Evolutionary conservation across 495 filamentous ascomycete genomes (phyloP), one percentile per base, ranked within the genome.

Genomic region (Hapsidospora chrysogenum): DNA sequence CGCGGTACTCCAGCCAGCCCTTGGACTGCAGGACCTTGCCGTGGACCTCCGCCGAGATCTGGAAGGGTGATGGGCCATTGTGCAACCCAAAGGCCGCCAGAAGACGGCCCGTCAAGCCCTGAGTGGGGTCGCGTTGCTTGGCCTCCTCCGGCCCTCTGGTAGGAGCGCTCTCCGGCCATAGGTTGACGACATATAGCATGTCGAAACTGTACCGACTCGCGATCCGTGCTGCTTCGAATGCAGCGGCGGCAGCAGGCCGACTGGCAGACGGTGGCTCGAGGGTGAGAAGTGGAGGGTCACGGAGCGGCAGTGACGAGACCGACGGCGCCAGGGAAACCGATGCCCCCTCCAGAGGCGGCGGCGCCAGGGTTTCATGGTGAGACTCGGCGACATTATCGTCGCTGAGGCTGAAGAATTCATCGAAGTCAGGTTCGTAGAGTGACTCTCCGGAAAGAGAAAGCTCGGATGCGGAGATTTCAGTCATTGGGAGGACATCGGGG

Each of bases 351-450:
- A 19, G 29, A 20, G n/a, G 19, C 28, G 1, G 31, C 7, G 6
- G 15, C 18, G 0, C n/a, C n/a, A 46, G 39, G 6, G 41, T 43
- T 10, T 51, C 22, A 1, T 41, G 44, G 0, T 50, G 44, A 17
- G 38, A 48, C 30, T 64, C 63, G 13, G 60, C 57, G 17, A 66
- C 56, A 28, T 64, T 60, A 17, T 64, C 61, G 35, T 66, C 63
- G 40, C 50, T 53, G 2, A 66, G 50, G 3, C 50, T 41, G 30
- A 58, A 48, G 33, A 66, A 66, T 7, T 66, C 63, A 6, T 50
- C 49, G 19, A 66, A 41, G 15, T 47, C 55, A n/a, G 63, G 63
- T 26, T 64, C 61, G 21, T n/a, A n/a, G n/a, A n/a, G n/a, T n/a
- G n/a, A n/a, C n/a, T n/a, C n/a, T n/a, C n/a, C n/a, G n/a, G n/a